Percentiles rank a stretch among this genome's conserved stretches.
These are phyloP conservation scores for Wickerhamia fluorescens DNA, from an alignment of 805 yeast genomes.

Conservation along the genomic window DNA sequence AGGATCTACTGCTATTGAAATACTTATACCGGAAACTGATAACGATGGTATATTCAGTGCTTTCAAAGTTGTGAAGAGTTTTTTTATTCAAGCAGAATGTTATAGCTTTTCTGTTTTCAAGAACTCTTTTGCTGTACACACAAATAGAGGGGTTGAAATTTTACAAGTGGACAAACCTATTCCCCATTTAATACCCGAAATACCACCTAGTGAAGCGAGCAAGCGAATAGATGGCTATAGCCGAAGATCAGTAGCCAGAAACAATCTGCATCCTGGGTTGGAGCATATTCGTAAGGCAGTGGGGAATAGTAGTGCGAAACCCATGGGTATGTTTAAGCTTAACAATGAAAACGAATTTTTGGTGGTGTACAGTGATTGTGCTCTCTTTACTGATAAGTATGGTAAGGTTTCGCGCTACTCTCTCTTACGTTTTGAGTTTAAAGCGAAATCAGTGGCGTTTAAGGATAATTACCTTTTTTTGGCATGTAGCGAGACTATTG, in stretches of 20 bases:
- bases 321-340: constrained; percentile 61
- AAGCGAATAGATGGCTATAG: constrained; percentile 26
- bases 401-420: constrained; percentile 45
- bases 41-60: constrained; percentile 40
- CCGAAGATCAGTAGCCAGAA: constrained; percentile 9
- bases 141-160: constrained; percentile 61
- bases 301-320: constrained; percentile 36
- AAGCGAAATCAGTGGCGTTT: constrained; percentile 31
- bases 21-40: constrained; percentile 50
- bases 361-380: constrained; percentile 64
- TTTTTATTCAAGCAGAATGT: constrained; percentile 50
- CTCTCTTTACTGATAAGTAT: constrained; percentile 53
- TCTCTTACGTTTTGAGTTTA: constrained; percentile 37
- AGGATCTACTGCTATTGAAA: constrained; percentile 45
- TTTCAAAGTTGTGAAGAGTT: constrained; percentile 34
- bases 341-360: constrained; percentile 43
- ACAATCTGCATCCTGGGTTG: constrained; percentile 10
- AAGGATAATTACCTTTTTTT: constrained; percentile 30
- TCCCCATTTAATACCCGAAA: constrained; percentile 52
- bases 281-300: constrained; percentile 36
- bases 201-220: constrained; percentile 18
- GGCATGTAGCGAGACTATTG: constrained; percentile 61
- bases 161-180: constrained; percentile 52
- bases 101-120: constrained; percentile 56
- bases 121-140: constrained; percentile 59